A percentile compares a stretch with the other conserved stretches of the same genome.
Evolutionary conservation across 106 monocot species (phyloP).

Genomic region (Iris macrosiphon): DNA sequence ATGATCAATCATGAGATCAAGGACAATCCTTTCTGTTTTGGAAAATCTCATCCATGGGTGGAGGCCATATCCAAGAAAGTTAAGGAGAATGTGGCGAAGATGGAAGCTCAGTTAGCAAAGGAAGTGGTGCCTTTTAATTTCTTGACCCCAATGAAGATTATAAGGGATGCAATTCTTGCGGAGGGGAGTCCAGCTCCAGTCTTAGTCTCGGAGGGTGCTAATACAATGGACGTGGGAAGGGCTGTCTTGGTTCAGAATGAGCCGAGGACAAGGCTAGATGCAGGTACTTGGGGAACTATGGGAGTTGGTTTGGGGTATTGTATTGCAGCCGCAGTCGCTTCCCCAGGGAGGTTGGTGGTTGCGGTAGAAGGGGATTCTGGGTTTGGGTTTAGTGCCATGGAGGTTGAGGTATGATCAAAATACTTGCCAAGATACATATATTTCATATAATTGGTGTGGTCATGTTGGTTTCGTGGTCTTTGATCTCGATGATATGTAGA

Average conservation of each 20-base stretch:
- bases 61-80: constrained; percentile 74
- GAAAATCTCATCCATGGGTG: constrained; percentile 85
- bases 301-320: constrained; percentile 98
- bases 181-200: constrained; percentile 78
- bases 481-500: too few relatives aligned
- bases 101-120: constrained; percentile 72
- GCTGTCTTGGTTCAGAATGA: constrained; percentile 90
- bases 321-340: constrained; percentile 88
- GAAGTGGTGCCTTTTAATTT: constrained; percentile 91
- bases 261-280: constrained; percentile 95
- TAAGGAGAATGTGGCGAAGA: constrained; percentile 75
- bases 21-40: constrained; percentile 75
- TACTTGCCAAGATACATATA: background rate
- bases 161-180: constrained; percentile 82
- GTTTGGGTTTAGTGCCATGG: constrained; percentile 95
- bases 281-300: constrained; percentile 99
- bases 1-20: constrained; percentile 68
- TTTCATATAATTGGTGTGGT: background rate
- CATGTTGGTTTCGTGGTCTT: background rate
- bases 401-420: constrained; percentile 76
- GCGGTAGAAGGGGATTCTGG: constrained; percentile 99
- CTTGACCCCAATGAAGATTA: constrained; percentile 88
- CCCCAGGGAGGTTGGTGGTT: constrained; percentile 74
- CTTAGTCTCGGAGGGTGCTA: constrained; percentile 92
- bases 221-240: constrained; percentile 97